These are phyloP conservation scores for Aechmea fasciata DNA, from an alignment of 176 grass and related monocot species.

Conservation along the genomic window DNA sequence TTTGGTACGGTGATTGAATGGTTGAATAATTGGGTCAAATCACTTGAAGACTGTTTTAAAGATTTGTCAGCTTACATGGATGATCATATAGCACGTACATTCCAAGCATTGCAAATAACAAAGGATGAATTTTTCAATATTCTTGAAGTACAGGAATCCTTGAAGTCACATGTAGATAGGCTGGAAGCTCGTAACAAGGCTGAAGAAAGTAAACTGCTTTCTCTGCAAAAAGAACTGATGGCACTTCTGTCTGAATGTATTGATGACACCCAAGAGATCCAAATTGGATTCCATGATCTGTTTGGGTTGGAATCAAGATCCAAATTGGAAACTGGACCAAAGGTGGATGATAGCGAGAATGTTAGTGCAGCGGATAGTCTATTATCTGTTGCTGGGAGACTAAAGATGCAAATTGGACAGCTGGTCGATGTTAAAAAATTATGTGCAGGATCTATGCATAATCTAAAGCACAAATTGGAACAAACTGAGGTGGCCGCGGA, in stretches of 20 bases:
- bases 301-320: conserved; percentile 27
- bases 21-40: conserved; percentile 41
- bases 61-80: conserved; percentile 57
- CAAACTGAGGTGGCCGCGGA: conserved; percentile 52
- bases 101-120: conserved; percentile 40
- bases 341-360: conserved; percentile 32
- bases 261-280: conserved; percentile 41
- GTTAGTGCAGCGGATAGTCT: conserved; percentile 38
- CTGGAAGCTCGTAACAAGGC: conserved; percentile 40
- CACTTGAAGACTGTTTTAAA: conserved; percentile 36
- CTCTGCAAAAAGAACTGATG: conserved; percentile 37
- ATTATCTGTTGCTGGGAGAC: conserved; percentile 27
- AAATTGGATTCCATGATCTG: conserved; percentile 30
- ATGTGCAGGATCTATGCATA: conserved; percentile 33
- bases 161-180: conserved; percentile 60
- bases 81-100: conserved; percentile 38
- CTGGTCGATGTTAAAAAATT: conserved; percentile 28
- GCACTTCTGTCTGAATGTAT: conserved; percentile 51
- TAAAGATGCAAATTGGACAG: conserved; percentile 27
- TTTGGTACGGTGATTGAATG: conserved; percentile 46
- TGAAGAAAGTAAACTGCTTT: conserved; percentile 55
- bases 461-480: conserved; percentile 48
- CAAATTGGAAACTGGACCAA: conserved; percentile 27
- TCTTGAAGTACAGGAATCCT: conserved; percentile 41
- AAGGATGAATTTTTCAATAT: conserved; percentile 48